Evolutionary conservation across 257 asterid genomes (phyloP), one percentile per base, ranked within the genome.

Genomic region (Capsicum baccatum): DNA sequence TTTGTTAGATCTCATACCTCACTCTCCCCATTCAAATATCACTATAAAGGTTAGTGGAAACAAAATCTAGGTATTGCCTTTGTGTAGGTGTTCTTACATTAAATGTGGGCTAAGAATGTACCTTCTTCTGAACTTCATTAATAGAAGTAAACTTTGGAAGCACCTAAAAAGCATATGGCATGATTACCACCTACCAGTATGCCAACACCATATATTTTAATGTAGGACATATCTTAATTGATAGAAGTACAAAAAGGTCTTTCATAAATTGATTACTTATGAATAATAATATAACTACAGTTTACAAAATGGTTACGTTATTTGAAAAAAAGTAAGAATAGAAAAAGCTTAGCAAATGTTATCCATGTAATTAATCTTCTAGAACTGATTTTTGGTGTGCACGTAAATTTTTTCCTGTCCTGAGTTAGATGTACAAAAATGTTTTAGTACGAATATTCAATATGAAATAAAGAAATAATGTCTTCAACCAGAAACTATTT

Each of bases 1-100:
- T 70, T 71, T 39, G 7, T 11, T 87, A 5, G 59, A 83, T 67
- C 79, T 82, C 47, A 5, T 76, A 21, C 19, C 59, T 39, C 59
- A 50, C 1, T 50, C 39, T 74, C 80, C 2, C 13, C 21, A 3
- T 19, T 74, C 19, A 48, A 26, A 19, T 74, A 74, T 50, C 50
- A 74, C 15, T 50, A 73, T 37, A 10, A 2, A 2, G 76, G 37
- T 35, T 62, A 37, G 52, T 79, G 60, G 80, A 79, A 69, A 76
- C 26, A 47, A 83, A 58, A 78, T 11, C 14, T 78, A 1, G 60
- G 0, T 33, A 14, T 54, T 54, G 47, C 39, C 33, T 78, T 14
- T 33, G 52, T 54, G 50, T 13, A 12, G 82, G 16, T 54, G 21
- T 54, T 26, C 82, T 54, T 54, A 0, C 55, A 35, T n/a, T 8